Percentiles rank a stretch among this genome's conserved stretches.
phyloP scores from a whole-genome alignment of 805 yeast genomes.

The Candida parachauliodes region DNA sequence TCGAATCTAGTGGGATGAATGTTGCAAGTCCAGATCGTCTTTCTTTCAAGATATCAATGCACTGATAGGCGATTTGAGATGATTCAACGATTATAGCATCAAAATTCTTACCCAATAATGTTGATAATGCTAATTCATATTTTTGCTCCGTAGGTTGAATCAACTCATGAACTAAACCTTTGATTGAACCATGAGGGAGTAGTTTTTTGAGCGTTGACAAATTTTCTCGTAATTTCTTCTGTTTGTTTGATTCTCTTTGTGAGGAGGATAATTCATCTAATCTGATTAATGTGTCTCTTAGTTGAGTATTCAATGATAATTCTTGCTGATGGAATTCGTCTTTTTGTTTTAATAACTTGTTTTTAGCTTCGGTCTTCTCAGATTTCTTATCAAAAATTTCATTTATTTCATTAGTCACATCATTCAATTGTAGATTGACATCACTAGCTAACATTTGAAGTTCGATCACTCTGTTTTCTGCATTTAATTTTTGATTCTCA shows the following conservation, averaged over 20 bases:
- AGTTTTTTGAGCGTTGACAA: conserved; percentile 63
- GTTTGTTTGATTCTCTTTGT: conserved; percentile 72
- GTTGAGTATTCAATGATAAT: conserved; percentile 56
- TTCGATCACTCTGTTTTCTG: conserved; percentile 37
- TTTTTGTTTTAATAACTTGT: conserved; percentile 28
- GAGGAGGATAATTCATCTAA: conserved; percentile 73
- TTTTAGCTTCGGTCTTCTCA: conserved; percentile 23
- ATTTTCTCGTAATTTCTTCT: conserved; percentile 68
- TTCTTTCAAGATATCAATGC: conserved; percentile 76
- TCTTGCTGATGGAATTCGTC: conserved; percentile 45
- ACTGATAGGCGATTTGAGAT: conserved; percentile 62
- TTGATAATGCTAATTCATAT: conserved; percentile 70
- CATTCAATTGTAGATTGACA: conserved; percentile 28
- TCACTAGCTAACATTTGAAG: conserved; percentile 36
- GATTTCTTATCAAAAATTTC: conserved; percentile 26
- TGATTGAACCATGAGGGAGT: conserved; percentile 73
- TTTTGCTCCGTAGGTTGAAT: conserved; percentile 72
- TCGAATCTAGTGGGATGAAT: conserved; percentile 83
- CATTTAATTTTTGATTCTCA: conserved; percentile 28
- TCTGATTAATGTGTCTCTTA: conserved; percentile 55
- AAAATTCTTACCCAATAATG: conserved; percentile 71
- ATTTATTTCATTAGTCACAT: conserved; percentile 27
- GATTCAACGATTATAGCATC: conserved; percentile 85
- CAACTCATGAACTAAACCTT: conserved; percentile 75
- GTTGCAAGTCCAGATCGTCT: conserved; percentile 83